These are phyloP conservation scores for Boechera retrofracta DNA, from an alignment of 345 rosid species.

Conservation along the genomic window DNA sequence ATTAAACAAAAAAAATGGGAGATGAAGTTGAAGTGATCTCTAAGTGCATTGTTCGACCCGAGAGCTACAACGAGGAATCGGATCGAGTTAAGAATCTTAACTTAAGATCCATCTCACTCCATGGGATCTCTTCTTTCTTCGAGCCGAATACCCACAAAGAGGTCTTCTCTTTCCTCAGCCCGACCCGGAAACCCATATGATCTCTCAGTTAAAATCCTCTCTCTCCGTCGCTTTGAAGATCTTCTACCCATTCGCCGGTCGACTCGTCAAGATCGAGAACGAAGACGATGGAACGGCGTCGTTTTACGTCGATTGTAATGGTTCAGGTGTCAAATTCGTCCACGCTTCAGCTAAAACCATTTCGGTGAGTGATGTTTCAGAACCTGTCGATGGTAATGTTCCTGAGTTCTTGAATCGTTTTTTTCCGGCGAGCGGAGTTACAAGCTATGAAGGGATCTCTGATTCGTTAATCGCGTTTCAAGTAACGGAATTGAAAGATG, in stretches of 20 bases:
- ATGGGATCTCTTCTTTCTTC: constrained; percentile 39
- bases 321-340: constrained; percentile 47
- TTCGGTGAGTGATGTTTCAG: constrained; percentile 39
- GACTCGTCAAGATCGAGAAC: constrained; percentile 31
- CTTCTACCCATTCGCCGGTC: constrained; percentile 49
- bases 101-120: constrained; percentile 37
- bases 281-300: constrained; percentile 39
- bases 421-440: constrained; percentile 43
- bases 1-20: constrained; percentile 8
- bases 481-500: constrained; percentile 47
- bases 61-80: constrained; percentile 5
- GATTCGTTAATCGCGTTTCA: constrained; percentile 46
- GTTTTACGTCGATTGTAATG: constrained; percentile 43
- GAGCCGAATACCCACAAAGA: constrained; percentile 40
- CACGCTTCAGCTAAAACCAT: constrained; percentile 46
- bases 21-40: constrained; percentile 29
- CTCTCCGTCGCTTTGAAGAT: constrained; percentile 41
- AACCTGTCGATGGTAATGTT: constrained; percentile 17
- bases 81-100: constrained; percentile 19
- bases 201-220: constrained; percentile 38
- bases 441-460: constrained; percentile 31
- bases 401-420: constrained; percentile 33
- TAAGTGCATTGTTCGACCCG: constrained; percentile 33
- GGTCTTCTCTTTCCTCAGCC: constrained; percentile 44
- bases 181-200: constrained; percentile 15